phyloP scores from a whole-genome alignment of 768 basidiomycete species.

The Mycena metata region DNA sequence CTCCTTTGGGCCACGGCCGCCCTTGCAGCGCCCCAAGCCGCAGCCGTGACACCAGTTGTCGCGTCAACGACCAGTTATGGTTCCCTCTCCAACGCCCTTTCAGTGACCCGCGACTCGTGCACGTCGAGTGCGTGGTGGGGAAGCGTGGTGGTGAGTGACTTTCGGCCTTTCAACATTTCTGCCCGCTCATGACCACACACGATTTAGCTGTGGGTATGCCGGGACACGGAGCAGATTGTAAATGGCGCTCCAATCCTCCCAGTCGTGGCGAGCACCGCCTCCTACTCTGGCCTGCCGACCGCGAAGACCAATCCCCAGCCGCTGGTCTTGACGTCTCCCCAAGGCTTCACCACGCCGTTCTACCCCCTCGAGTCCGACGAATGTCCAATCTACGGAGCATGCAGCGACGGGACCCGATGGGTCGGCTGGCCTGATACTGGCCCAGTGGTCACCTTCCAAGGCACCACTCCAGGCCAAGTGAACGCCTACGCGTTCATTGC shows the following conservation, averaged over 20 bases:
- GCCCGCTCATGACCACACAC: too few species aligned
- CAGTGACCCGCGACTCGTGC: conserved; percentile 31
- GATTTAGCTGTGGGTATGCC: conserved; percentile 34
- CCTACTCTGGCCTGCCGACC: conserved; percentile 18
- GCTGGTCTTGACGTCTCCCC: conserved; percentile 20
- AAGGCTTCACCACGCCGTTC: conserved; percentile 23
- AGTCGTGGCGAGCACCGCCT: conserved; percentile 27
- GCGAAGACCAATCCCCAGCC: conserved; percentile 5
- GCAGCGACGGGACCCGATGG: conserved; percentile 34
- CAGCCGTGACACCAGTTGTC: conserved; percentile 27
- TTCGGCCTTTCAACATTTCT: too few species aligned
- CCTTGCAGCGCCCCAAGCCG: not conserved
- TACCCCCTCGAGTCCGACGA: conserved; percentile 33
- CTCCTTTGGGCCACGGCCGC: too few species aligned
- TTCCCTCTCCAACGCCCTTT: not conserved
- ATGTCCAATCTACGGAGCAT: conserved; percentile 20
- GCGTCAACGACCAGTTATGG: conserved; percentile 34
- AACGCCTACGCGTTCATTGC: conserved; percentile 31
- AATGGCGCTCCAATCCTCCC: not conserved
- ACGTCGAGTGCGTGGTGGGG: conserved; percentile 22
- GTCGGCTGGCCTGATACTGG: conserved; percentile 35
- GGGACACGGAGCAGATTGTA: conserved; percentile 27
- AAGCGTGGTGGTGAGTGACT: conserved; percentile 14
- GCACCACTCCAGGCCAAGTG: not conserved
- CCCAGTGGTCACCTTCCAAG: conserved; percentile 23